Conservation (phyloP, 192 early-diverging fungal genomes). For the Coemansia sp. region DNA sequence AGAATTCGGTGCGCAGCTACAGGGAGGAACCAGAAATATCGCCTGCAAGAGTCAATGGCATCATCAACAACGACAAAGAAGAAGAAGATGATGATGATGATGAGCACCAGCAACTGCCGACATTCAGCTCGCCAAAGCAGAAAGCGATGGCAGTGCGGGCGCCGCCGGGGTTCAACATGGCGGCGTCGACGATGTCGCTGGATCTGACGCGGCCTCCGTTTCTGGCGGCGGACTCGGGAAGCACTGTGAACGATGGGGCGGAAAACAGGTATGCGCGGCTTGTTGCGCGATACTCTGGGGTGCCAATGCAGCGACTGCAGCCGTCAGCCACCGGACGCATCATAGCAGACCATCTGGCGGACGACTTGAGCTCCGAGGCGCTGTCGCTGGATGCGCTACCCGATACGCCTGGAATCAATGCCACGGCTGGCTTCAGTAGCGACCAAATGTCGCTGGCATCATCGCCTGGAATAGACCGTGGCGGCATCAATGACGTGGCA, state of each 20-base stretch:
- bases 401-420: conserved; percentile 28
- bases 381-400: conserved; percentile 16
- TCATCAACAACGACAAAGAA: neutral
- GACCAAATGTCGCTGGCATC: conserved; percentile 14
- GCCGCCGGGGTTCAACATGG: neutral
- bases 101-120: conserved; percentile 13
- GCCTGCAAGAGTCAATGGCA: neutral
- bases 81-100: neutral
- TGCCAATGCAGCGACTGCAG: neutral
- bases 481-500: neutral
- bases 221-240: conserved; percentile 1
- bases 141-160: neutral
- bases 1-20: conserved; percentile 1
- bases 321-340: neutral
- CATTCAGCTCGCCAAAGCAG: conserved; percentile 26
- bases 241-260: conserved; percentile 4
- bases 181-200: neutral
- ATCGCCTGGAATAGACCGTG: neutral
- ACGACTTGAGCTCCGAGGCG: conserved; percentile 17
- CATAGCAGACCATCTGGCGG: neutral
- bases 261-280: conserved; percentile 29
- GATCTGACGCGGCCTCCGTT: conserved; percentile 3
- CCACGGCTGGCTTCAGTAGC: conserved; percentile 27
- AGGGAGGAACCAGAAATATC: neutral
- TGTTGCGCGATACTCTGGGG: conserved; percentile 32